Evolutionary conservation across 2,329 filamentous ascomycete species (phyloP).

Genomic region (Ophiostoma populinum): DNA sequence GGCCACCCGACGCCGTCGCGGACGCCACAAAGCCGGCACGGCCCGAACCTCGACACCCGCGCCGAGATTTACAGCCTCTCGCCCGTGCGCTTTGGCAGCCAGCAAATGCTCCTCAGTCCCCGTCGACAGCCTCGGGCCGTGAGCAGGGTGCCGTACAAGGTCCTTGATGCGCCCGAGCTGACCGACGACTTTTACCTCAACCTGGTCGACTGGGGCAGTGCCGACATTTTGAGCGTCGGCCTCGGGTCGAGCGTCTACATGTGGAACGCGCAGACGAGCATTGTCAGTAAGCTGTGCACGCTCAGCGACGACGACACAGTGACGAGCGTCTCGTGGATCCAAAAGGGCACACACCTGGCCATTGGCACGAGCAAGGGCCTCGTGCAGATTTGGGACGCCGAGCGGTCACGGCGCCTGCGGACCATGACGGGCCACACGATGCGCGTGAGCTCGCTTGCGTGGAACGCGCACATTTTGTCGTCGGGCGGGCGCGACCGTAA

Average conservation of each 20-base stretch:
- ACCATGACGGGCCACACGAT: constrained; percentile 96
- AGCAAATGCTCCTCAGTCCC: constrained; percentile 82
- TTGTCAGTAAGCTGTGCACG: constrained; percentile 87
- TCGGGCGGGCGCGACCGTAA: constrained; percentile 85
- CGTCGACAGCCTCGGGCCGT: constrained; percentile 77
- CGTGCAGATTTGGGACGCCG: constrained; percentile 95
- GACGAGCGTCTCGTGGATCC: constrained; percentile 96
- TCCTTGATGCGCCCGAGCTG: constrained; percentile 86
- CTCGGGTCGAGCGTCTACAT: constrained; percentile 90
- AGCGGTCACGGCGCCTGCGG: constrained; percentile 64
- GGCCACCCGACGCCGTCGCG: constrained; percentile 79
- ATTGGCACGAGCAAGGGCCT: constrained; percentile 90
- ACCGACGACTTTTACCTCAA: constrained; percentile 98
- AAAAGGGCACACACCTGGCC: constrained; percentile 86
- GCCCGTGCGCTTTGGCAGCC: constrained; percentile 80
- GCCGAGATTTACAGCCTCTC: constrained; percentile 94
- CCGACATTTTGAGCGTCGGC: constrained; percentile 84
- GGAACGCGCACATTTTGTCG: constrained; percentile 95
- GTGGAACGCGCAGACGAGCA: constrained; percentile 87
- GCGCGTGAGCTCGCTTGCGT: constrained; percentile 82
- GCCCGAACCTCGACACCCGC: constrained; percentile 71
- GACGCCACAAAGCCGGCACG: constrained; percentile 76
- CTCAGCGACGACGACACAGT: constrained; percentile 66
- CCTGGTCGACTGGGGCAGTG: constrained; percentile 92
- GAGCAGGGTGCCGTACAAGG: constrained; percentile 94